Evolutionary conservation across 495 filamentous ascomycete species (phyloP).

Genomic region (Neurospora discreta): DNA sequence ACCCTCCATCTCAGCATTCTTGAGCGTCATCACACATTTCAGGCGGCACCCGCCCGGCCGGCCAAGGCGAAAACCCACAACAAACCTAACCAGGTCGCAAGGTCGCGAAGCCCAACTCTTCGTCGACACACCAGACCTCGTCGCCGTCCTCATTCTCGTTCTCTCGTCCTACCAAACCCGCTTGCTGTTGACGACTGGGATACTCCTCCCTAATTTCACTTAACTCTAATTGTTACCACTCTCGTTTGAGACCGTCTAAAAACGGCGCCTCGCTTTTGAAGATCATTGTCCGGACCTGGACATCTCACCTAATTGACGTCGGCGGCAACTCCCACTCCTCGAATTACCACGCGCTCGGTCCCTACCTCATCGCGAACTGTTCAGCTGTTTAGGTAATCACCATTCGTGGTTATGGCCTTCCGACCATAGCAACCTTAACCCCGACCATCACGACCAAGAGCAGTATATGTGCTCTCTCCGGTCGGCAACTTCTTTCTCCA

Average conservation of each 20-base stretch:
- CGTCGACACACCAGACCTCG: background rate
- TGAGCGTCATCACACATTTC: background rate
- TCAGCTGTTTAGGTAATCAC: background rate
- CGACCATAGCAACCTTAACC: conserved; percentile 8
- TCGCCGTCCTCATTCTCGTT: background rate
- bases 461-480: conserved; percentile 8
- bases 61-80: background rate
- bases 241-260: background rate
- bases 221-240: background rate
- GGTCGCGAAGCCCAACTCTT: background rate
- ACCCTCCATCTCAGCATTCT: background rate
- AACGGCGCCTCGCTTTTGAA: background rate
- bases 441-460: conserved; percentile 10
- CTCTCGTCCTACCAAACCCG: background rate
- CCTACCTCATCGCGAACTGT: background rate
- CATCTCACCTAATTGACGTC: conserved; percentile 1
- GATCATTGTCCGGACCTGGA: background rate
- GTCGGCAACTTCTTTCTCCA: conserved; percentile 4
- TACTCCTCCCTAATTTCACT: background rate
- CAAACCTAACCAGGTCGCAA: background rate
- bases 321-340: conserved; percentile 1
- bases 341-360: background rate
- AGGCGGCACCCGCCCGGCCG: background rate
- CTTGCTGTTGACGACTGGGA: background rate
- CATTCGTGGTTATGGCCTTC: conserved; percentile 12